Evolutionary conservation across 78 protist genomes (phyloP).

Genomic region (Polysphondylium violaceum): DNA sequence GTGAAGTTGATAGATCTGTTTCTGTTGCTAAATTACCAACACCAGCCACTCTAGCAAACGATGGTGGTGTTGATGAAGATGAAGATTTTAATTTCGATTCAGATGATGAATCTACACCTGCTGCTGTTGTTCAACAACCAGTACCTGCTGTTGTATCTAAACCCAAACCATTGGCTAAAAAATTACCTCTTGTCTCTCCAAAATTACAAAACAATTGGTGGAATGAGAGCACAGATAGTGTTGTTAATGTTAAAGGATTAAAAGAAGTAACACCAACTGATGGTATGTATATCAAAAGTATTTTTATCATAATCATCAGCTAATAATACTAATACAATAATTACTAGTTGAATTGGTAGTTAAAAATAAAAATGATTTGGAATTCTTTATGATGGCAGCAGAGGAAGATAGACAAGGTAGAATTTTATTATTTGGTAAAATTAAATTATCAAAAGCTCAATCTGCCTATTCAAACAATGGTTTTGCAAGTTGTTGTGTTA

Average conservation of each 20-base stretch:
- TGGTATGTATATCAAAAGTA: neutral
- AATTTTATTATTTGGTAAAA: conserved; percentile 58
- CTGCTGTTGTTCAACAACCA: neutral
- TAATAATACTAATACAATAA: neutral
- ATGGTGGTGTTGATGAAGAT: conserved; percentile 7
- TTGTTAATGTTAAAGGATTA: neutral
- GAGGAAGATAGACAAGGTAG: conserved; percentile 60
- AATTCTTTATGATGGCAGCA: conserved; percentile 29
- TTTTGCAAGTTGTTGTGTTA: conserved; percentile 34
- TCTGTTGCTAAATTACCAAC: too few species aligned
- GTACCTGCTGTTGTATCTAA: too few species aligned
- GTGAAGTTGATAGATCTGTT: neutral
- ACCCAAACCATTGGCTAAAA: neutral
- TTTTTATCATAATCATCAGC: neutral
- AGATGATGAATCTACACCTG: neutral
- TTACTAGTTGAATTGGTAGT: neutral
- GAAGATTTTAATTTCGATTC: conserved; percentile 22
- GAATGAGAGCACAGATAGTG: conserved; percentile 18
- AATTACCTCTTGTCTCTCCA: conserved; percentile 38
- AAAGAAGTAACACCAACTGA: neutral
- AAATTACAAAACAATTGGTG: conserved; percentile 46
- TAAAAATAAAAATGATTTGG: conserved; percentile 17
- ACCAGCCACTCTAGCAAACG: neutral
- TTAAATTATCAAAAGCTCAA: neutral
- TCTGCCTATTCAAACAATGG: neutral